Evolutionary conservation across 1,139 yeast genomes (phyloP).

Genomic region (Yamadazyma aaseri): DNA sequence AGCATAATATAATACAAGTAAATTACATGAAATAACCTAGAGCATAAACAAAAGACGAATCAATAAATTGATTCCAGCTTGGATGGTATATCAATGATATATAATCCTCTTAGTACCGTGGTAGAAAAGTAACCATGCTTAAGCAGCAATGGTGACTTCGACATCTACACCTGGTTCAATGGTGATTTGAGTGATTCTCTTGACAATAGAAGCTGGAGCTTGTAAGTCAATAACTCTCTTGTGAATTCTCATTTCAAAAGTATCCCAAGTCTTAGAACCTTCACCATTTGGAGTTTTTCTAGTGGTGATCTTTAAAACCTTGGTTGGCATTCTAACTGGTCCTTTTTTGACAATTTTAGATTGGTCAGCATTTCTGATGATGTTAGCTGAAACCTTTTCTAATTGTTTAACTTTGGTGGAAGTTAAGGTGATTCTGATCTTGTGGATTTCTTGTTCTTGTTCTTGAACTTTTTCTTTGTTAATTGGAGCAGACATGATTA

Average conservation of each 20-base stretch:
- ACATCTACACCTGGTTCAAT: slow-evolving; percentile 59
- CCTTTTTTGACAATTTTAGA: slow-evolving; percentile 89
- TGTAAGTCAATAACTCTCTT: slow-evolving; percentile 98
- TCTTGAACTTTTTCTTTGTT: slow-evolving; percentile 81
- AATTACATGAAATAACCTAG: slow-evolving; percentile 20
- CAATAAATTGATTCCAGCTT: background rate
- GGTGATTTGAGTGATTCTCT: slow-evolving; percentile 93
- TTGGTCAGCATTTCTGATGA: slow-evolving; percentile 83
- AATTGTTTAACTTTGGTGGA: slow-evolving; percentile 98
- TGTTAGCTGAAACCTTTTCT: slow-evolving; percentile 88
- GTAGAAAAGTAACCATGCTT: no score
- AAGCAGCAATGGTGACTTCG: slow-evolving; percentile 43
- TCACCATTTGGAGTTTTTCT: slow-evolving; percentile 99
- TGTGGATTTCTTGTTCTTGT: slow-evolving; percentile 84
- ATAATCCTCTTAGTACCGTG: background rate
- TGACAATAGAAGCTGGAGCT: slow-evolving; percentile 93
- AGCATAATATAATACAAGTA: slow-evolving; percentile 14
- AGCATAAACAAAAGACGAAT: slow-evolving; percentile 10
- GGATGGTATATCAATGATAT: background rate
- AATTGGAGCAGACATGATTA: slow-evolving; percentile 73
- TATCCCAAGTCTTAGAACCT: slow-evolving; percentile 99
- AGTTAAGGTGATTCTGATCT: slow-evolving; percentile 98
- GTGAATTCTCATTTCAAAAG: slow-evolving; percentile 99
- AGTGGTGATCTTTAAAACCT: slow-evolving; percentile 97
- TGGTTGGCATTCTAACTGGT: slow-evolving; percentile 99